Evolutionary conservation across 495 filamentous ascomycete species (phyloP).

Genomic region (Pseudomonodictys pantanalensis): DNA sequence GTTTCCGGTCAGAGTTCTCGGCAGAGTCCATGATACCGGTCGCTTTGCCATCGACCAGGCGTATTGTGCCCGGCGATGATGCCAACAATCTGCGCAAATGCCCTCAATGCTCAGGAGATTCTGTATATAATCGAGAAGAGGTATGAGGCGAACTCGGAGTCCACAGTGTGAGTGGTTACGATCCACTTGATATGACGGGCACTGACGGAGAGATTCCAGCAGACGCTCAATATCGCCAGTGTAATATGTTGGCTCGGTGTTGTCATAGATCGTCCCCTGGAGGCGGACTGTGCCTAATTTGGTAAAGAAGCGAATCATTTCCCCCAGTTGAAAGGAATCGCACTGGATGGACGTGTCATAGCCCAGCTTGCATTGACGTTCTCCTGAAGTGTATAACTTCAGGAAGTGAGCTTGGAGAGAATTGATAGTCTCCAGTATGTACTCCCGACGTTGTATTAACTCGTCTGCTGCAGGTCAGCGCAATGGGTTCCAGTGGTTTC

Average conservation of each 20-base stretch:
- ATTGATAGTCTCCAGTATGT: constrained; percentile 69
- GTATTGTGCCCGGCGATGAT: constrained; percentile 33
- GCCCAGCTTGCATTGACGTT: constrained; percentile 67
- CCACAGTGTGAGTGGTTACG: constrained; percentile 75
- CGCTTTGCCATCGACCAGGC: constrained; percentile 41
- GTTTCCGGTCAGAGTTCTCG: constrained; percentile 4
- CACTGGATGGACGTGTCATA: constrained; percentile 73
- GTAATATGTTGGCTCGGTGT: constrained; percentile 36
- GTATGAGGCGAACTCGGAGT: constrained; percentile 61
- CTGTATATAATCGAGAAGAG: constrained; percentile 66
- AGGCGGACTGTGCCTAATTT: constrained; percentile 44
- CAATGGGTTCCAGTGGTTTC: neutral
- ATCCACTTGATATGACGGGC: constrained; percentile 77
- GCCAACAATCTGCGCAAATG: constrained; percentile 49
- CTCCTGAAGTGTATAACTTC: constrained; percentile 58
- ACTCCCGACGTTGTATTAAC: constrained; percentile 65
- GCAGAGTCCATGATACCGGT: constrained; percentile 38
- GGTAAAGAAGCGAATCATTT: constrained; percentile 77
- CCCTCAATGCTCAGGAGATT: constrained; percentile 35
- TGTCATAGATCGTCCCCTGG: constrained; percentile 40
- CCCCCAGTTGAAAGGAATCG: constrained; percentile 82
- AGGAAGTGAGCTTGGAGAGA: constrained; percentile 75
- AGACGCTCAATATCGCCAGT: constrained; percentile 51
- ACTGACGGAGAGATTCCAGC: constrained; percentile 56
- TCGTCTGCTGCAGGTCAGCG: constrained; percentile 54